A percentile compares a stretch with the other conserved stretches of the same genome.
Conservation (phyloP, 2,329 filamentous ascomycete species). For the Nectriaceae sp. region DNA sequence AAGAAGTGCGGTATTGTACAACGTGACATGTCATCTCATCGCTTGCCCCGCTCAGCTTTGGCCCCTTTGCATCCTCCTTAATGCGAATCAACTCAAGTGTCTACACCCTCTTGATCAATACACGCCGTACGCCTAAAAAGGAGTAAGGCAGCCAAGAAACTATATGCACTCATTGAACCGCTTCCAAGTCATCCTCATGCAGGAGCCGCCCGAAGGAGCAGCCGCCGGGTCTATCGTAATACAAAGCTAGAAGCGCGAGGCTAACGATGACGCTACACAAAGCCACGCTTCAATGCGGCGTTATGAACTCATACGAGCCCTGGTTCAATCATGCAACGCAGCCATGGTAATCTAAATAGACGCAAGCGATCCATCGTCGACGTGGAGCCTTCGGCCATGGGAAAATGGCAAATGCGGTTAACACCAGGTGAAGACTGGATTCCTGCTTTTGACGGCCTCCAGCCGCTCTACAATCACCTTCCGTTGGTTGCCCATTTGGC, state of each 20-base stretch:
- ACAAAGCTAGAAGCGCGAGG: constrained; percentile 1
- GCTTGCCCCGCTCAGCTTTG: constrained; percentile 18
- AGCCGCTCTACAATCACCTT: constrained; percentile 97
- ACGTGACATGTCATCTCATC: constrained; percentile 20
- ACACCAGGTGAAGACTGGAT: constrained; percentile 98
- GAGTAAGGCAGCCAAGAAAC: no score
- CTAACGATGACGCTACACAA: background rate
- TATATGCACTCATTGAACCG: no score
- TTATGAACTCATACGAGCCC: background rate
- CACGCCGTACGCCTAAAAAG: no score
- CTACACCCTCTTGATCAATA: no score
- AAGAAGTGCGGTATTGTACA: constrained; percentile 20
- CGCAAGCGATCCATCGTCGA: background rate
- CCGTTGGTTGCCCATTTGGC: constrained; percentile 85
- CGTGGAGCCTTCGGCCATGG: background rate
- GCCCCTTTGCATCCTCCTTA: constrained; percentile 13
- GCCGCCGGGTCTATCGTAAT: constrained; percentile 9
- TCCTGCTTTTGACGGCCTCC: constrained; percentile 92
- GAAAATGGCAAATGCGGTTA: constrained; percentile 42
- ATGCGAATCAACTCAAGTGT: constrained; percentile 25
- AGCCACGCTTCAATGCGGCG: background rate
- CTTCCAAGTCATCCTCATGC: constrained; percentile 15
- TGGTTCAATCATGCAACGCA: background rate
- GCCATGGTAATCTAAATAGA: background rate
- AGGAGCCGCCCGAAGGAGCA: constrained; percentile 16